These are phyloP conservation scores for Brasilioporus rufonigricans DNA, from an alignment of 768 basidiomycete species.

Conservation along the genomic window DNA sequence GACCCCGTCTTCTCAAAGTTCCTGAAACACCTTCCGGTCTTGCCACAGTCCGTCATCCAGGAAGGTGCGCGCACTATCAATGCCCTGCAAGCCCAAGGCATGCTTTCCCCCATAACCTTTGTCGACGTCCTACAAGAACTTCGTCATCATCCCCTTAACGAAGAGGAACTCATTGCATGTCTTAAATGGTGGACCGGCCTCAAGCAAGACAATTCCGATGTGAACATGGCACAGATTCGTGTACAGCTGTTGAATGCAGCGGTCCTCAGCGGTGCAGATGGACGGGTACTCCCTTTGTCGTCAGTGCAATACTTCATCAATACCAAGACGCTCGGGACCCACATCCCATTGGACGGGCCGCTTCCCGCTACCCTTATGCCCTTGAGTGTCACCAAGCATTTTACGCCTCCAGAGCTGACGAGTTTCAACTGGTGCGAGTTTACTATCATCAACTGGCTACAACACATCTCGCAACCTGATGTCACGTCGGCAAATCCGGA, in stretches of 20 bases:
- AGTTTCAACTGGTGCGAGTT: slow-evolving; percentile 80
- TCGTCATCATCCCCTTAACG: slow-evolving; percentile 60
- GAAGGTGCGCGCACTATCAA: slow-evolving; percentile 32
- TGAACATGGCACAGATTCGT: slow-evolving; percentile 41
- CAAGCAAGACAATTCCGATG: slow-evolving; percentile 28
- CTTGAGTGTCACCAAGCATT: slow-evolving; percentile 36
- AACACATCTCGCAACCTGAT: slow-evolving; percentile 39
- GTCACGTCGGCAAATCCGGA: slow-evolving; percentile 23
- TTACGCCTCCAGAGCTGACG: slow-evolving; percentile 50
- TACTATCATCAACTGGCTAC: slow-evolving; percentile 70
- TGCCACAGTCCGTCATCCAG: background rate
- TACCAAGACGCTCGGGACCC: slow-evolving; percentile 47
- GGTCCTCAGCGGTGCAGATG: slow-evolving; percentile 49
- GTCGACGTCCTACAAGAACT: slow-evolving; percentile 79
- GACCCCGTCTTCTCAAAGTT: background rate
- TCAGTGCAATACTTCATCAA: slow-evolving; percentile 72
- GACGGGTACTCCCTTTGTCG: slow-evolving; percentile 66
- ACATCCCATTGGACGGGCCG: slow-evolving; percentile 39
- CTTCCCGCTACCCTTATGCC: slow-evolving; percentile 12
- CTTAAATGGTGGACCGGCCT: slow-evolving; percentile 80
- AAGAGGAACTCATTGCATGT: slow-evolving; percentile 74
- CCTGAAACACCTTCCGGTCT: background rate
- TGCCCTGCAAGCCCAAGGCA: slow-evolving; percentile 54
- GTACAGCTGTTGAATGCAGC: slow-evolving; percentile 71
- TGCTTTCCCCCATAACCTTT: slow-evolving; percentile 48